Conservation (phyloP, 768 basidiomycete genomes). For the Suillus weaverae region DNA sequence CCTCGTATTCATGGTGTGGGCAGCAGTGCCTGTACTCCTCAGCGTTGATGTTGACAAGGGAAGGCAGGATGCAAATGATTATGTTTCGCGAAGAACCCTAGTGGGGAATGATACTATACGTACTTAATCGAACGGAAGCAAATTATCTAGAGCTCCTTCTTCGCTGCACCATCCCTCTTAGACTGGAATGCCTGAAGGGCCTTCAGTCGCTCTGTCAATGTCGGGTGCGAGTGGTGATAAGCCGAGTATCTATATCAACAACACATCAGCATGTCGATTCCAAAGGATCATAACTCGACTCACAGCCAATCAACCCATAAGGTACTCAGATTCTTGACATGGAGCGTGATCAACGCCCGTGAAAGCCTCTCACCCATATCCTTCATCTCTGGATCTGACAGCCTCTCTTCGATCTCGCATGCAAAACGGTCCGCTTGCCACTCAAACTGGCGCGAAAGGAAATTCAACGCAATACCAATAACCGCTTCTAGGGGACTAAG, state of each 20-base stretch:
- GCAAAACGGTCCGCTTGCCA: constrained; percentile 93
- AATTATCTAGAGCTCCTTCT: constrained; percentile 26
- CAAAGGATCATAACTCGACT: constrained; percentile 24
- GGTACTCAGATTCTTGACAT: constrained; percentile 90
- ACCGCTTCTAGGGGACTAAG: constrained; percentile 77
- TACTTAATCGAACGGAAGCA: neutral
- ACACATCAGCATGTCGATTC: neutral
- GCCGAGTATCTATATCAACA: constrained; percentile 73
- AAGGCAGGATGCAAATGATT: constrained; percentile 45
- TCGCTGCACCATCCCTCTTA: constrained; percentile 30
- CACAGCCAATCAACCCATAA: constrained; percentile 94
- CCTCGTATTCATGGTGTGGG: constrained; percentile 77
- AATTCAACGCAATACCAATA: constrained; percentile 73
- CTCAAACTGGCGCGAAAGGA: constrained; percentile 82
- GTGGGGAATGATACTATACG: constrained; percentile 1
- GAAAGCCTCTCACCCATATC: constrained; percentile 88
- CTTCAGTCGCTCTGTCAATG: constrained; percentile 83
- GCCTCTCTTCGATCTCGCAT: constrained; percentile 60
- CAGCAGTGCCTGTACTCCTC: constrained; percentile 73
- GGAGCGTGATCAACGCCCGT: constrained; percentile 78
- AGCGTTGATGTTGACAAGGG: constrained; percentile 73
- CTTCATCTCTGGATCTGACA: constrained; percentile 53
- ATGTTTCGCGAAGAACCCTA: constrained; percentile 14
- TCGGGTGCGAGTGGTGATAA: constrained; percentile 96
- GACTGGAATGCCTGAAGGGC: constrained; percentile 72